Conservation (phyloP, 108 stramenopile species). For the Nitzschia inconspicua region DNA sequence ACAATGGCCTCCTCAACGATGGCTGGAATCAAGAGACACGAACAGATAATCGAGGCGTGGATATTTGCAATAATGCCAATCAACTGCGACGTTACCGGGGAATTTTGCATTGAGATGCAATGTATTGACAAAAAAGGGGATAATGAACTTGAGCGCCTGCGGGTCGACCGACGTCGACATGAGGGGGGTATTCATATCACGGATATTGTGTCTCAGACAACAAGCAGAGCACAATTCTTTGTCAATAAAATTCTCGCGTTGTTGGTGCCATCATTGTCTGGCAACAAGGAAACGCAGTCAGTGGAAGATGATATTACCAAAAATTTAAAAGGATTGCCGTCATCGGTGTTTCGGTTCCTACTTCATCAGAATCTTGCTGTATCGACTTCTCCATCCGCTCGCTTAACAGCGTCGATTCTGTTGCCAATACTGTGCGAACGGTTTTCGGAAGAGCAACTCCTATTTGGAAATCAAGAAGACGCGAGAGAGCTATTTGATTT, state of each 20-base stretch:
- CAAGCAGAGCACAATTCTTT: constrained; percentile 3
- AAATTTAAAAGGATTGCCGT: background rate
- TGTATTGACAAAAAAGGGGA: no score
- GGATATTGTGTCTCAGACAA: no score
- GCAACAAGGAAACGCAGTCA: background rate
- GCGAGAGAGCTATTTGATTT: constrained; percentile 19
- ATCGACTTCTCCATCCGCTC: background rate
- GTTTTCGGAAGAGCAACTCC: constrained; percentile 48
- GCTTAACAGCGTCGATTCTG: constrained; percentile 42
- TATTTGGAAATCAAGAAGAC: constrained; percentile 17
- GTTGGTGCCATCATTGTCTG: background rate
- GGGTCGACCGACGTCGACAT: no score
- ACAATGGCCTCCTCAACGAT: background rate
- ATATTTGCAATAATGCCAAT: background rate
- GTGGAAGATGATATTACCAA: background rate
- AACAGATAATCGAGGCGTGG: background rate
- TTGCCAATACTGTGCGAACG: constrained; percentile 62
- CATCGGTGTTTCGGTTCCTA: constrained; percentile 22
- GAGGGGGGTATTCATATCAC: no score
- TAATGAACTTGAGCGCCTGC: no score
- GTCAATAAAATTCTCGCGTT: background rate
- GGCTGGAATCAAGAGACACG: no score
- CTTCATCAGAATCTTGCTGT: constrained; percentile 19
- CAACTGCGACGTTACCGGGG: no score
- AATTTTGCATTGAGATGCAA: no score